Evolutionary conservation across 2,329 filamentous ascomycete species (phyloP), one percentile per base, ranked within the genome.

Genomic region (Aureobasidium melanogenum): DNA sequence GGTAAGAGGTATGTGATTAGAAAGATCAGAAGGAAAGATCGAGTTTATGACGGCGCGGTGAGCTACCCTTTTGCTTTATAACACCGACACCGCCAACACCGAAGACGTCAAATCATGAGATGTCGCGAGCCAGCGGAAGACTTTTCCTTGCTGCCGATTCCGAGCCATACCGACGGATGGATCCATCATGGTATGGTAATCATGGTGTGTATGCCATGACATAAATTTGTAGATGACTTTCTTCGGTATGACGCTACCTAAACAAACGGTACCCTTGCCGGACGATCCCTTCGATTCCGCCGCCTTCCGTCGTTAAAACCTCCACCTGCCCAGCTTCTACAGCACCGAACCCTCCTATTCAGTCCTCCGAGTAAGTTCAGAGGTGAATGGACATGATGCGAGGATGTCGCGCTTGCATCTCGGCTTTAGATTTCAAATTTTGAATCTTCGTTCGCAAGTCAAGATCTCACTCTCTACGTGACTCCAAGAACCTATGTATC

Each of bases 201-300:
- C 34, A 41, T 41, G 50, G 50, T 38, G 36, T 54, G 34, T 39
- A 41, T 36, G 48, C 48, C 48, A 51, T 36, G 28, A 34, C 46
- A 10, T n/a, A 51, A 34, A 19, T 14, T 2, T 36, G 22, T 34
- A 36, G n/a, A 52, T 36, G 34, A 34, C 32, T 54, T 39, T 54
- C 2, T 17, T 32, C 34, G 50, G 12, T 30, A 54, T 54, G 50
- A 54, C 50, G 50, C 50, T 54, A 30, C 36, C 50, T 46, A 41
- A 41, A 30, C 34, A 54, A 54, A 38, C 36, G 34, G 4, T 41
- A 14, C 36, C 34, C 24, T 41, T 54, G 36, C 50, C 50, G 50
- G 50, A n/a, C 50, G 50, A 54, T 54, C 50, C 50, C 24, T 41
- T 41, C n/a, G 14, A n/a, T n/a, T 41, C 50, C 50, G 50, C 50